Base-by-base conservation (phyloP, 1,284 basidiomycete species). In the Cystobasidium sp. region DNA sequence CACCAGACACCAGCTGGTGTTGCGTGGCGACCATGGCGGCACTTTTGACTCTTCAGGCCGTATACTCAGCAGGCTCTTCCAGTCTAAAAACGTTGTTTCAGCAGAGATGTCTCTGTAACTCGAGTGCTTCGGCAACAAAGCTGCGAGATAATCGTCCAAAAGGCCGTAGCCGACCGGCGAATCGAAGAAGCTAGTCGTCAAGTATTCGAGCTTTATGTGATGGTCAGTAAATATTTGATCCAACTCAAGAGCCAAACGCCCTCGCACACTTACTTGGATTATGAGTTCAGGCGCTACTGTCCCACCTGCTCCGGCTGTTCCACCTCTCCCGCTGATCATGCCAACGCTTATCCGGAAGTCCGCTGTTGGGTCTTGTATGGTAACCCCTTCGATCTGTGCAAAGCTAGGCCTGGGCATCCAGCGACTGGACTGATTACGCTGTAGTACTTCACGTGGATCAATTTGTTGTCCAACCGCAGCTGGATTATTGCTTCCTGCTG, bases 331-430 rank as follows among this genome's bases (percentile, higher is more conserved):
- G 52, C 61, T 71, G 5, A 71, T 58, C 69, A 71, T 71, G 24
- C 69, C 69, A 6, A 71, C 51, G 46, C 44, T 52, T 5, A 71
- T 55, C 47, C 39, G 31, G 20, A 71, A 71, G 24, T 71, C 69
- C 10, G 59, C 37, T 47, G 44, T 53, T 1, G 69, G 44, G 49
- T 71, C 69, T 22, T 56, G 58, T 0, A 71, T 20, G 4, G 61
- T 39, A 7, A 71, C 61, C 24, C 69, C 69, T 55, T 71, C 69
- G 46, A 71, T 71, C 18, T 71, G 69, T 4, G 46, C 43, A 37
- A 62, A 71, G 69, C 59, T 63, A 12, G 69, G 69, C 3, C 69
- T 18, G 1, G 69, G 69, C n/a, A 71, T 63, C 69, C 69, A 71
- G 51, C 69, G 44, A 24, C 69, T 59, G 8, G 47, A 49, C 52